Percentiles rank a stretch among this genome's conserved stretches.
These are phyloP conservation scores for Dactylonectria estremocensis DNA, from an alignment of 2,329 filamentous ascomycete species.

Conservation along the genomic window DNA sequence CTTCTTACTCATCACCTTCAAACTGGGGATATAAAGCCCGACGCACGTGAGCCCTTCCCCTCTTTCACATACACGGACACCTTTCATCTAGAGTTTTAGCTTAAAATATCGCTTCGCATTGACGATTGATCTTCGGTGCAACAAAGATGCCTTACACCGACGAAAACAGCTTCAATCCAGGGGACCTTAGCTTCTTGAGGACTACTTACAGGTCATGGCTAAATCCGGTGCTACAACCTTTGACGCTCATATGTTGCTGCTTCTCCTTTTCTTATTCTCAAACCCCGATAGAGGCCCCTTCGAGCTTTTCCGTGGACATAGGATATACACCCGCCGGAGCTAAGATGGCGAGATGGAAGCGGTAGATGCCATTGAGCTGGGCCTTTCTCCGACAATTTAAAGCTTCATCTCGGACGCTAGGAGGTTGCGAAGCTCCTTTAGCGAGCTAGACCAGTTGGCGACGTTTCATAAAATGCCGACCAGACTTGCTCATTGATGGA, in stretches of 20 bases:
- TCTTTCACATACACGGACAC: background rate
- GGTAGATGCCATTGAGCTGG: slow-evolving; percentile 52
- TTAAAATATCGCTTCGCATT: background rate
- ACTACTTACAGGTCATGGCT: slow-evolving; percentile 9
- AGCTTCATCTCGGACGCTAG: slow-evolving; percentile 30
- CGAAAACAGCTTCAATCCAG: background rate
- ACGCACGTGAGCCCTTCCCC: background rate
- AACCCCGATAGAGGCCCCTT: slow-evolving; percentile 38
- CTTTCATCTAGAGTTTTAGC: background rate
- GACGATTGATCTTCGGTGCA: background rate
- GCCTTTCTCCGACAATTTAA: slow-evolving; percentile 28
- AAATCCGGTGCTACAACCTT: slow-evolving; percentile 25
- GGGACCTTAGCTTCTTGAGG: background rate
- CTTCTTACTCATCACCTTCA: slow-evolving; percentile 1
- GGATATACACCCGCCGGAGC: slow-evolving; percentile 45
- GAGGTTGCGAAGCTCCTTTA: slow-evolving; percentile 30
- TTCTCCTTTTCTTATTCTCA: slow-evolving; percentile 42
- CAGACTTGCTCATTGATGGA: slow-evolving; percentile 39
- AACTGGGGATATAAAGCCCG: background rate
- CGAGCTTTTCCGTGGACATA: slow-evolving; percentile 40
- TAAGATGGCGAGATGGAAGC: slow-evolving; percentile 37
- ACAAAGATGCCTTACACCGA: background rate
- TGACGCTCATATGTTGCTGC: slow-evolving; percentile 40
- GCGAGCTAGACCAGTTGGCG: slow-evolving; percentile 29
- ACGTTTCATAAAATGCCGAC: slow-evolving; percentile 33